Evolutionary conservation across 306 rosid species (phyloP), one percentile per base, ranked within the genome.

Genomic region (Sesbania bispinosa): DNA sequence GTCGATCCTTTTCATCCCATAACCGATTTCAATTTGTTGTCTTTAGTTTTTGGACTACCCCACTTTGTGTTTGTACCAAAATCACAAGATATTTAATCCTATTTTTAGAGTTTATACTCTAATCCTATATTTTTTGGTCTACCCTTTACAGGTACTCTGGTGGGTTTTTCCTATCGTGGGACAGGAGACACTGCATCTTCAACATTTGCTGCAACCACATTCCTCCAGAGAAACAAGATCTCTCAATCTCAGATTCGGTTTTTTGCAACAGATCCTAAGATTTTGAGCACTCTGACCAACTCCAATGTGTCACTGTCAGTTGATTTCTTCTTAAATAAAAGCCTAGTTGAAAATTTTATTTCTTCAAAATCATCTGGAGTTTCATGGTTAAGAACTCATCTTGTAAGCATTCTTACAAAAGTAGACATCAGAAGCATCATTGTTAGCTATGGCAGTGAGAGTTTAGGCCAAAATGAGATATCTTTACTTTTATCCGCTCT

Each of bases 251-350:
- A 76, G 78, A 86, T 83, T 84, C 79, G 77, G 35, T 38, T 79
- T 30, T 66, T 59, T 16, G 73, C 67, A 41, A 62, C 70, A 14
- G 87, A 83, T 71, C 82, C 26, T 23, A 72, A 69, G 78, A 53
- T 43, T 80, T 62, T 84, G 59, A 48, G 53, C 72, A 29, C 73
- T 42, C 62, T 88, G 5, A 53, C 70, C n/a, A 32, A 75, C 62
- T 62, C 71, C 36, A 75, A 86, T n/a, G 54, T 51, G 45, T 67
- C 85, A 46, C 50, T 51, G 45, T 67, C 85, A 46, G 71, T 85
- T 52, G 89, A 85, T 86, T 83, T 88, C 45, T 82, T 79, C 83
- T 64, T 88, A n/a, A 82, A 76, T 21, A 72, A 45, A 64, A 77
- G 33, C 73, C 79, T 77, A 13, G 77, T 79, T 20, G 45, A 77